Base-by-base conservation (phyloP, 164 flowering plant genomes). In the Pachysandra terminalis region DNA sequence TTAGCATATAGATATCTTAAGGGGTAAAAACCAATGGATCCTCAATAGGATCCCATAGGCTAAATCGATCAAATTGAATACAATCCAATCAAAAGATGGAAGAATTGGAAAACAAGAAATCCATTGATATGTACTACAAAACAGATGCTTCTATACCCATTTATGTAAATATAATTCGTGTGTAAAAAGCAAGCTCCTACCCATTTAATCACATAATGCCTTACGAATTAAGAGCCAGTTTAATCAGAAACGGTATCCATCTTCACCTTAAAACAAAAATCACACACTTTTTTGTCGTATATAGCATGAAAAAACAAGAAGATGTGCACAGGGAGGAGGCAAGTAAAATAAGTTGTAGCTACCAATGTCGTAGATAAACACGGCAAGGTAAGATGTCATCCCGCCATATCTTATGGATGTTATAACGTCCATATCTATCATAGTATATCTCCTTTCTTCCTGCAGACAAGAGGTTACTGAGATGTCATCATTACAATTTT, bases 371-470 rank as follows among this genome's bases (percentile, higher is more conserved):
- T 54, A 91, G 94, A 82, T 95, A 95, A 68, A 81, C 80, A 65
- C 97, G 96, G 57, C 98, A 95, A 59, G 97, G 98, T 69, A 91
- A 86, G 70, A 91, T 81, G 77, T 93, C 98, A 78, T 91, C 98
- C 59, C 84, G 58, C 95, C 93, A 91, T 57, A 93, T 93, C 82
- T 87, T 87, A 61, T 84, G 68, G 21, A 93, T 85, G 72, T 83
- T 80, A 64, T 75, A 81, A 53, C 81, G 83, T 51, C 98, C 98
- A 82, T 87, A 91, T 9, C 75, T 86, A 74, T 90, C 82, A 74
- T 77, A 82, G 77, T 81, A 91, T 4, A 86, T 69, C 65, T 88
- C 93, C 72, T 91, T 75, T 75, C 81, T 83, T 75, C 98, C 98
- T 93, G 87, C 63, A 67, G 25, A 57, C 24, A 21, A 19, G 49